phyloP scores from a whole-genome alignment of 768 basidiomycete genomes.

The Phaffia tasmanica region DNA sequence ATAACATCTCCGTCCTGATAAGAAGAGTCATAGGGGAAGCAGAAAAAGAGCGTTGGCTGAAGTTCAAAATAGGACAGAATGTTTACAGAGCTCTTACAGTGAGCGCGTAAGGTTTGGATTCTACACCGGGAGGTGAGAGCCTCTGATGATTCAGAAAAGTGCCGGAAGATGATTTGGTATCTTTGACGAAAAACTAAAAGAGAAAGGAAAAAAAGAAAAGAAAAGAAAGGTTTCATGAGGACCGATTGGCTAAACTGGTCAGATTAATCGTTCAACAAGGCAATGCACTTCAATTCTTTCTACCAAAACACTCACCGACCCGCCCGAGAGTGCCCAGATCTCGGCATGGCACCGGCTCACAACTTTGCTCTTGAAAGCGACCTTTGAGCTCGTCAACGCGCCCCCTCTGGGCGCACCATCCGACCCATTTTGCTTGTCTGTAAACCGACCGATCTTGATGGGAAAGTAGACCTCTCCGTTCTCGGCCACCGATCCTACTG shows the following conservation, averaged over 20 bases:
- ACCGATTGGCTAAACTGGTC: background rate
- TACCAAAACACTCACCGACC: conserved; percentile 36
- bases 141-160: conserved; percentile 93
- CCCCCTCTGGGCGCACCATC: conserved; percentile 37
- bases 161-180: conserved; percentile 79
- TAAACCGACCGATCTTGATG: conserved; percentile 87
- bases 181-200: conserved; percentile 66
- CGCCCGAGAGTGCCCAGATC: conserved; percentile 57
- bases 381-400: conserved; percentile 55
- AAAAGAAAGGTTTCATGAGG: background rate
- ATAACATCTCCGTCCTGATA: conserved; percentile 71
- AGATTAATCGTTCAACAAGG: background rate
- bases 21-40: background rate
- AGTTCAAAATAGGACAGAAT: background rate
- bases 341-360: conserved; percentile 90
- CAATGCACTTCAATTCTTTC: background rate
- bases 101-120: conserved; percentile 62
- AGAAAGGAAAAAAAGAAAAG: conserved; percentile 11
- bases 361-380: conserved; percentile 92
- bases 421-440: conserved; percentile 45
- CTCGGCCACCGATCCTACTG: conserved; percentile 25
- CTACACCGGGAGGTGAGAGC: conserved; percentile 69
- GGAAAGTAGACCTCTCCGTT: conserved; percentile 14
- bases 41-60: background rate
- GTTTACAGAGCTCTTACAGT: conserved; percentile 38